Base-by-base conservation (phyloP, 2,329 filamentous ascomycete species). In the Dactylonectria estremocensis region DNA sequence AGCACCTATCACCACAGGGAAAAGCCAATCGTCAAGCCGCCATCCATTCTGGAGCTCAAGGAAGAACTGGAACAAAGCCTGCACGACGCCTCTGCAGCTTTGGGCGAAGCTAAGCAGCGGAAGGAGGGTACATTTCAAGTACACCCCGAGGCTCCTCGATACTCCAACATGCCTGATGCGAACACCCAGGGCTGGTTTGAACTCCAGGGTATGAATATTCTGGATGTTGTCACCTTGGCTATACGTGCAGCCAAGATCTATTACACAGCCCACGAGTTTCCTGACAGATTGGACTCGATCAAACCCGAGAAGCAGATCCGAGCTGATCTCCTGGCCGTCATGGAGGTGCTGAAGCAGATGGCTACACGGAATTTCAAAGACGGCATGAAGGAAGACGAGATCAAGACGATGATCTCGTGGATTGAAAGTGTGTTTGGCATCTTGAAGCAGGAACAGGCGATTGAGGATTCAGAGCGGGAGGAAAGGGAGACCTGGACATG, bases 211-310 rank as follows among this genome's bases (percentile, higher is more conserved):
- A 90, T 98, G 85, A 93, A 97, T 76, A 90, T 99, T 43, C 88
- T 98, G 63, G 95, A 98, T 79, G 91, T 97, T 60, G 92, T 96
- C 78, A 99, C 96, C 1, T 86, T 98, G 60, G 95, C 95, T n/a
- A 98, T 99, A 73, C 90, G 95, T 59, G 95, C 95, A 1, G 96
- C 96, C 58, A 97, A 97, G 82, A 92, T 97, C 76, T 99, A 98
- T 83, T 98, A 99, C 82, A 98, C 95, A 0, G 89, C 94, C 4
- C 96, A 98, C 78, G 93, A 97, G 76, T 88, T 95, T 60, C 94
- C 95, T 1, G 92, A 96, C 73, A 91, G 93, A 43, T 85, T 98
- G 18, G 94, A 96, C 76, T 85, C 92, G 31, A 97, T 98, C 81
- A 95, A 94, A 80, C 91, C 94, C 0, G 96, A 99, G 80, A 93